A percentile compares a stretch with the other conserved stretches of the same genome.
phyloP scores from a whole-genome alignment of 768 basidiomycete genomes.

The Rhodotorula kratochvilovae region DNA sequence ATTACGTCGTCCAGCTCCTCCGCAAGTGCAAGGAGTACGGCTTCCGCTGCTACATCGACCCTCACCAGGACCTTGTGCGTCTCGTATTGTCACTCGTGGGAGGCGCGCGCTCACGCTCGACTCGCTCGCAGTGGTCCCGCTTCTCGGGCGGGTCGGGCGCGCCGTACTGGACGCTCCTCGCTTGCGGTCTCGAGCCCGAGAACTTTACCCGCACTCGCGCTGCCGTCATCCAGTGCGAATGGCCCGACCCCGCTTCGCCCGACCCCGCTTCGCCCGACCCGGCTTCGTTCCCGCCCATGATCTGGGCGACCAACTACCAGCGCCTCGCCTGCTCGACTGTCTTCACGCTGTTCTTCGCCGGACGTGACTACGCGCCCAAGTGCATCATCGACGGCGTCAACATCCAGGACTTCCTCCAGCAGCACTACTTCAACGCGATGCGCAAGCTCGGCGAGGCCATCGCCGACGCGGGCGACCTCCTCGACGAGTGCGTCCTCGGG shows the following conservation, averaged over 20 bases:
- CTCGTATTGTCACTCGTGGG: neutral
- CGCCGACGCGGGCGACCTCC: slow-evolving; percentile 63
- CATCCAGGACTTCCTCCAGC: slow-evolving; percentile 60
- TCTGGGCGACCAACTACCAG: slow-evolving; percentile 94
- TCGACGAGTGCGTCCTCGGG: slow-evolving; percentile 85
- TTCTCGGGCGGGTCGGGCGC: slow-evolving; percentile 93
- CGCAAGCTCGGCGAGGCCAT: slow-evolving; percentile 41
- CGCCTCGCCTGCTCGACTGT: slow-evolving; percentile 80
- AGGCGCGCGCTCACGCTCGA: neutral
- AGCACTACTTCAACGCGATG: slow-evolving; percentile 41
- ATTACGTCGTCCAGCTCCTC: slow-evolving; percentile 82
- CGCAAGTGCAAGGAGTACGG: slow-evolving; percentile 86
- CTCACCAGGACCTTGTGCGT: slow-evolving; percentile 90
- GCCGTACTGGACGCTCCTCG: slow-evolving; percentile 84
- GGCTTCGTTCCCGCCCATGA: slow-evolving; percentile 77
- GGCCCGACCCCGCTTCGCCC: slow-evolving; percentile 60
- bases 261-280: slow-evolving; percentile 67
- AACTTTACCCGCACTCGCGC: slow-evolving; percentile 79
- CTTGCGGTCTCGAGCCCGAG: slow-evolving; percentile 82
- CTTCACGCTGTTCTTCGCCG: slow-evolving; percentile 93
- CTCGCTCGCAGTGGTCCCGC: slow-evolving; percentile 75
- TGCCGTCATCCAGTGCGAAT: slow-evolving; percentile 84
- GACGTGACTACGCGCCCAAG: slow-evolving; percentile 79
- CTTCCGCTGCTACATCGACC: slow-evolving; percentile 87
- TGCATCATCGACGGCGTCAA: slow-evolving; percentile 86